Conservation (phyloP, 345 rosid genomes). For the Diplotaxis tenuifolia region DNA sequence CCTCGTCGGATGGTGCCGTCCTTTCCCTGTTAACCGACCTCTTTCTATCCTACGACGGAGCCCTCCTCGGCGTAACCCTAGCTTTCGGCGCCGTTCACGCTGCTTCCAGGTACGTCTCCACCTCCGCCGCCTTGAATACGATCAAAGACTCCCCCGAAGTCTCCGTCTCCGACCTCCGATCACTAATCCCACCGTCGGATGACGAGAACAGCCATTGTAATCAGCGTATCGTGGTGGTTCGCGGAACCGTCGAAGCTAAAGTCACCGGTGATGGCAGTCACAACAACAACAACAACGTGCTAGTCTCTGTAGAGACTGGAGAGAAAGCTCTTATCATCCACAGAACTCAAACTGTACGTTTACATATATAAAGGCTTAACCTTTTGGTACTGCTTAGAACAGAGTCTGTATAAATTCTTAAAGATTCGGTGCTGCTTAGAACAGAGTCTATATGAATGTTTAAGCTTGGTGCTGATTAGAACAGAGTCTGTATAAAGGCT, state of each 20-base stretch:
- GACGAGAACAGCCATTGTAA: slow-evolving; percentile 12
- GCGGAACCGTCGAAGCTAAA: slow-evolving; percentile 63
- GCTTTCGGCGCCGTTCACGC: slow-evolving; percentile 69
- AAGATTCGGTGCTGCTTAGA: neutral
- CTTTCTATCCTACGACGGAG: slow-evolving; percentile 88
- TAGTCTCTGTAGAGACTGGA: slow-evolving; percentile 67
- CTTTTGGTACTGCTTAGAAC: neutral
- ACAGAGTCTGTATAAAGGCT: neutral
- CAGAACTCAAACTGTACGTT: slow-evolving; percentile 60
- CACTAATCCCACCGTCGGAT: slow-evolving; percentile 38
- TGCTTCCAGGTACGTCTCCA: slow-evolving; percentile 40
- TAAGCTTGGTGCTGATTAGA: neutral
- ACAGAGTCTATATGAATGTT: neutral
- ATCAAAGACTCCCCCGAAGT: slow-evolving; percentile 52
- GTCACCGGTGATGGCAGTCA: slow-evolving; percentile 45
- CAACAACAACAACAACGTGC: slow-evolving; percentile 31
- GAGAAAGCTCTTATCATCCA: slow-evolving; percentile 79
- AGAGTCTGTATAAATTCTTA: neutral
- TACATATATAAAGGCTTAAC: neutral
- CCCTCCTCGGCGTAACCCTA: slow-evolving; percentile 66
- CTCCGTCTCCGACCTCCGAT: slow-evolving; percentile 66
- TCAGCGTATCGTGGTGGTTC: slow-evolving; percentile 53
- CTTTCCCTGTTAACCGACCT: slow-evolving; percentile 50
- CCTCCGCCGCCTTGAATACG: slow-evolving; percentile 53
- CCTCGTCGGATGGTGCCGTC: slow-evolving; percentile 59